Evolutionary conservation across 176 grass and related monocot species (phyloP), one percentile per base, ranked within the genome.

Genomic region (Ampelocalamus luodianensis): DNA sequence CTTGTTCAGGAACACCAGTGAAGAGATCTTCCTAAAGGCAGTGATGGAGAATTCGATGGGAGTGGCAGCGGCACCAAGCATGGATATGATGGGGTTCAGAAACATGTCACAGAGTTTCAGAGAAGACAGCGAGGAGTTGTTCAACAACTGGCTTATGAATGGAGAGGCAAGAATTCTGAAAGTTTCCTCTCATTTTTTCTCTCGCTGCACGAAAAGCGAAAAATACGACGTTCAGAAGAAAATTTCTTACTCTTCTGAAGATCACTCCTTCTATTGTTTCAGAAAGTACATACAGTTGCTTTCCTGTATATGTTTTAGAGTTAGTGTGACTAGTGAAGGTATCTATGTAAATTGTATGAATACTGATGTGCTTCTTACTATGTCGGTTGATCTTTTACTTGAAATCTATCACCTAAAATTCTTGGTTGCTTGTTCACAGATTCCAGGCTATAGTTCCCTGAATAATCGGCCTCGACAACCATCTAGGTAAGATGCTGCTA

Each of bases 61-160:
- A 55, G 82, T 84, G 34, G 51, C 85, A 5, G 81, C 90, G 0
- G 73, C 90, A 3, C 89, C 89, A 1, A 92, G 88, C 34, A 88
- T 94, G 93, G 93, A 94, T 48, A 90, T 86, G 90, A 62, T 92
- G 82, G 87, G 93, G 22, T 92, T 89, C 81, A 91, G 34, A 82
- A 94, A 82, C 76, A 79, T 69, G 61, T 79, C 86, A 0, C 92
- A 91, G 39, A 62, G 81, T 46, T 89, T 92, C 72, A 83, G 93
- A 82, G 87, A 89, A 86, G 87, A 94, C 38, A 92, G 90, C 26
- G 90, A 94, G 79, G 88, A 94, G 55, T 69, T 94, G 68, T 94
- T 94, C 89, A 88, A 86, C 77, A 90, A 48, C 64, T 94, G 93
- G 90, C 90, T 94, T 23, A 94, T 88, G 93, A 92, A 92, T 68